Evolutionary conservation across 2,329 filamentous ascomycete species (phyloP).

Genomic region (Alternaria metachromatica): DNA sequence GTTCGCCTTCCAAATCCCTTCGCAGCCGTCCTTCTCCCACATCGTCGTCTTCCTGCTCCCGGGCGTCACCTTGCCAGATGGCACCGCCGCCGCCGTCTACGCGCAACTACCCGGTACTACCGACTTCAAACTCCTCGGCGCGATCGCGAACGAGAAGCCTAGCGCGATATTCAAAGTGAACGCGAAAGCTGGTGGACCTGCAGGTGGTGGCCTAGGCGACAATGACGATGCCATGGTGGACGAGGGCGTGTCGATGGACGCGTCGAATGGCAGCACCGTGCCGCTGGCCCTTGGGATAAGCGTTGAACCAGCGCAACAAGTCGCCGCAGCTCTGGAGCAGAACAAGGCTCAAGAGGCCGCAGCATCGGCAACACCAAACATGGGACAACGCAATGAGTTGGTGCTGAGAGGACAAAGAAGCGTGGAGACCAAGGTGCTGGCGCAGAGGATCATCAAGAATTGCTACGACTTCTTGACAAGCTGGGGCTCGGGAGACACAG

Average conservation of each 20-base stretch:
- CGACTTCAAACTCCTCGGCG: slow-evolving; percentile 85
- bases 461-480: slow-evolving; percentile 95
- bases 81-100: slow-evolving; percentile 88
- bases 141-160: slow-evolving; percentile 87
- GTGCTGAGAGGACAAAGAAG: slow-evolving; percentile 48
- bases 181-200: slow-evolving; percentile 44
- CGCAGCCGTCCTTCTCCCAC: slow-evolving; percentile 68
- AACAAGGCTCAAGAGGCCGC: slow-evolving; percentile 56
- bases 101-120: slow-evolving; percentile 68
- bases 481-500: slow-evolving; percentile 81
- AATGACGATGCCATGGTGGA: slow-evolving; percentile 59
- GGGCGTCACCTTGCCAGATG: slow-evolving; percentile 72
- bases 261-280: slow-evolving; percentile 11
- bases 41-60: slow-evolving; percentile 90
- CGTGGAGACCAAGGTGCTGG: slow-evolving; percentile 76
- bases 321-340: slow-evolving; percentile 71
- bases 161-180: slow-evolving; percentile 87
- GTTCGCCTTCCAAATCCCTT: slow-evolving; percentile 72
- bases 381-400: slow-evolving; percentile 38
- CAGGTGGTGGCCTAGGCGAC: slow-evolving; percentile 51
- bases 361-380: slow-evolving; percentile 31
- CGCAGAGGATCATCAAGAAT: slow-evolving; percentile 93
- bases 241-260: slow-evolving; percentile 36
- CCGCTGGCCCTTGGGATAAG: slow-evolving; percentile 78
- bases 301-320: slow-evolving; percentile 76